Conservation (phyloP, 1,284 basidiomycete genomes). For the Tilletia setariae region DNA sequence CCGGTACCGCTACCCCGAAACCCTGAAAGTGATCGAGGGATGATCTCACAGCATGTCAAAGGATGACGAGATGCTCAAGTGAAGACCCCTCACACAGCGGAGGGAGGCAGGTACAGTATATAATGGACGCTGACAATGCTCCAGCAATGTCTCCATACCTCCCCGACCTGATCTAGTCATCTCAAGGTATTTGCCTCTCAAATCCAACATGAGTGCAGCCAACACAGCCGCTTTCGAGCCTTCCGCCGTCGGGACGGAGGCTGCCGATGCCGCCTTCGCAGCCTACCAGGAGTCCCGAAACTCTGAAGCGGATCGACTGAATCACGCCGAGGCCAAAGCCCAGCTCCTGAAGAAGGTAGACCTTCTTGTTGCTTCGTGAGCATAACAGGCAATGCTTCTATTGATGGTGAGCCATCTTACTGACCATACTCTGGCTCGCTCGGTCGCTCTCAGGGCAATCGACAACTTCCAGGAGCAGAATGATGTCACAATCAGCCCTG, state of each 20-base stretch:
- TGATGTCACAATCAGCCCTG: background rate
- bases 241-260: background rate
- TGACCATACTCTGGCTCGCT: background rate
- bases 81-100: background rate
- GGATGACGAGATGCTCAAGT: background rate
- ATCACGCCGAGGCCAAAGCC: constrained; percentile 3
- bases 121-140: background rate
- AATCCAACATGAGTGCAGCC: background rate
- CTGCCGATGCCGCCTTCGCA: background rate
- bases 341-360: background rate
- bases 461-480: constrained; percentile 6
- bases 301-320: background rate
- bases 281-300: background rate
- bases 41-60: background rate
- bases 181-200: background rate
- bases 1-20: no score
- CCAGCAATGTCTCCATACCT: background rate
- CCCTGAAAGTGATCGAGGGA: background rate
- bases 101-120: background rate
- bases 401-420: background rate
- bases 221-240: background rate
- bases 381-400: background rate
- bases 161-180: background rate
- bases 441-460: background rate
- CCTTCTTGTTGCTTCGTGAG: background rate